Base-by-base conservation (phyloP, 768 basidiomycete species). In the Pisolithus tinctorius region DNA sequence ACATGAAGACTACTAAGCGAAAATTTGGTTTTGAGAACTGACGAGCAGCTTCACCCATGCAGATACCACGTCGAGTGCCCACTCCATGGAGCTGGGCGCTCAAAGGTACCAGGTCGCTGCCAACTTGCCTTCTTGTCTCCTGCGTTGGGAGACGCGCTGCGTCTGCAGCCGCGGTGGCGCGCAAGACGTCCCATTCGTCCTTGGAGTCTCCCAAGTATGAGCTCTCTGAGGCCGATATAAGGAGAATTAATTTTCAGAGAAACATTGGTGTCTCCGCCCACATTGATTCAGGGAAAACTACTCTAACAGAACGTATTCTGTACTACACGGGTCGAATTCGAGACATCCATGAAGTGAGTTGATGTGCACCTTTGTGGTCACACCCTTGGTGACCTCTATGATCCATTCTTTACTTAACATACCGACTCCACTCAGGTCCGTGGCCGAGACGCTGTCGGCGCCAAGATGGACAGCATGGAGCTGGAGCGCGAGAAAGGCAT, bases 381-480 rank as follows among this genome's bases (percentile, higher is more conserved):
- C 20, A 20, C 20, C 20, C 26, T n/a, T 20, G 14, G 43, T 52
- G 16, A 39, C 31, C 29, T 37, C 46, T 42, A 14, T 7, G 23
- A 25, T n/a, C 8, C 61, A 42, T 50, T 48, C 51, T 48, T 50
- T 47, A 38, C 40, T 38, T 3, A 40, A 47, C 14, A 53, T 23
- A 41, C 41, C 6, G 14, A 14, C 9, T 16, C 14, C 38, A 3
- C 53, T 11, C 60, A 91, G 88, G 91, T 95, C 54, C 79, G 96
- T 54, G 96, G 96, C 41, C 80, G 88, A 49, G 96, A 99, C 67
- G 84, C 86, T 27, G 93, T 98, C 17, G 96, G 96, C 48, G 96
- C 96, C 7, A 99, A 99, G 75, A 99, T 99, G 96, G 96, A 99
- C 69, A 91, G 87, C 59, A 99, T 99, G 96, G 96, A 99, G 56